Evolutionary conservation across 2,329 filamentous ascomycete species (phyloP), one percentile per base, ranked within the genome.

Genomic region (Bipolaris cookei): DNA sequence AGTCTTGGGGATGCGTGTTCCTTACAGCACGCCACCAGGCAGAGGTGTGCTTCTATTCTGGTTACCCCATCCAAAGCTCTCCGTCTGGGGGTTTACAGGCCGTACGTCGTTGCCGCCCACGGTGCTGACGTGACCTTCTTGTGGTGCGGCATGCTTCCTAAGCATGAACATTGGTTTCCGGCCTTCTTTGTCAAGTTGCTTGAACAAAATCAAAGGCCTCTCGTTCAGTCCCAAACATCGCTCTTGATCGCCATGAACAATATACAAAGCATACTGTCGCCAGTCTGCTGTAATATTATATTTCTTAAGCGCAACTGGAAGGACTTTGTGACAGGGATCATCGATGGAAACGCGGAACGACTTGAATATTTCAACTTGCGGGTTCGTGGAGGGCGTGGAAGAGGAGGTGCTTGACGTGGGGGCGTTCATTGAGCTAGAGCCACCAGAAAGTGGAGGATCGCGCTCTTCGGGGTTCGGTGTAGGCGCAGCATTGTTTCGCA

Each of bases 141-240:
- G 71, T 3, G 81, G 77, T 51, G 84, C 83, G n/a, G 85, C 84
- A 65, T 88, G 83, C 65, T 84, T 84, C 51, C 95, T 83, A 54
- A 99, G 81, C 95, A 99, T 99, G 73, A 99, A 99, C 95, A 98
- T 98, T 20, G 95, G 95, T 76, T 98, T 99, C 79, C 96, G 90
- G 44, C 95, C 95, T 80, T 98, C 95, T 76, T 93, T 93, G 74
- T 98, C 93, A 54, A 99, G 81, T 75, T 98, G 93, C 79, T 99
- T 99, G 80, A 99, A 99, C 61, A 99, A 79, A 61, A 97, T 96
- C 56, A 99, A 81, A 8, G 95, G 95, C 70, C 96, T 94, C 79
- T 99, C 95, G 56, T 98, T 90, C 64, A 97, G 82, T 0, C 90
- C 92, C 35, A 99, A 79, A 75, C 94, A 98, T 13, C 95, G 88